Conservation (phyloP, 495 filamentous ascomycete species). For the Thozetella sp. region DNA sequence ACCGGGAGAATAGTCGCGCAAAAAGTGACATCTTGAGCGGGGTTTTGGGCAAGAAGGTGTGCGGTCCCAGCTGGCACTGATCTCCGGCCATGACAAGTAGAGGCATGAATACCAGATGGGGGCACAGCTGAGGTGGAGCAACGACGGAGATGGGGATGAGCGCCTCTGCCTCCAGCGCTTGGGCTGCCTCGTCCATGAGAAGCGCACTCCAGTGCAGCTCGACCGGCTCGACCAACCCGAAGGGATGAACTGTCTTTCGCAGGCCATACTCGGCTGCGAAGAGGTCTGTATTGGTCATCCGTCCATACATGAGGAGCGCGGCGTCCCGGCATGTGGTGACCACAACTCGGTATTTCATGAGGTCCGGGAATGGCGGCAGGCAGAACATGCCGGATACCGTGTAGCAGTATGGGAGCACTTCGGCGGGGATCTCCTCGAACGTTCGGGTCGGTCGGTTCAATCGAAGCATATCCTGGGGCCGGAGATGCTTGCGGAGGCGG, state of each 20-base stretch:
- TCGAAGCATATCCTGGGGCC: slow-evolving; percentile 42
- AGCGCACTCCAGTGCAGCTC: slow-evolving; percentile 55
- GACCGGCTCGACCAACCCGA: slow-evolving; percentile 1
- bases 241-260: slow-evolving; percentile 14
- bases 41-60: slow-evolving; percentile 37
- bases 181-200: slow-evolving; percentile 59
- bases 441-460: slow-evolving; percentile 47
- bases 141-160: slow-evolving; percentile 50
- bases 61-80: slow-evolving; percentile 54
- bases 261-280: slow-evolving; percentile 20
- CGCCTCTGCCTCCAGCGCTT: slow-evolving; percentile 56
- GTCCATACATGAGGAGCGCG: slow-evolving; percentile 46
- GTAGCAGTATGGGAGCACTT: slow-evolving; percentile 49
- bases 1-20: slow-evolving; percentile 46
- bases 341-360: slow-evolving; percentile 53
- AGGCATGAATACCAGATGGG: slow-evolving; percentile 27
- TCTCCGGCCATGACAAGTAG: slow-evolving; percentile 60
- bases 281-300: slow-evolving; percentile 41
- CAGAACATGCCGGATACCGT: slow-evolving; percentile 45
- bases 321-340: slow-evolving; percentile 54
- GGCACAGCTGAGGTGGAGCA: slow-evolving; percentile 41
- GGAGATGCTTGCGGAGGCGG: slow-evolving; percentile 41
- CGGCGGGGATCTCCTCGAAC: slow-evolving; percentile 48
- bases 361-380: slow-evolving; percentile 43
- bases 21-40: slow-evolving; percentile 49